These are phyloP conservation scores for Chlamydomonas reinhardtii DNA, from an alignment of 163 green algal genomes.

Conservation along the genomic window DNA sequence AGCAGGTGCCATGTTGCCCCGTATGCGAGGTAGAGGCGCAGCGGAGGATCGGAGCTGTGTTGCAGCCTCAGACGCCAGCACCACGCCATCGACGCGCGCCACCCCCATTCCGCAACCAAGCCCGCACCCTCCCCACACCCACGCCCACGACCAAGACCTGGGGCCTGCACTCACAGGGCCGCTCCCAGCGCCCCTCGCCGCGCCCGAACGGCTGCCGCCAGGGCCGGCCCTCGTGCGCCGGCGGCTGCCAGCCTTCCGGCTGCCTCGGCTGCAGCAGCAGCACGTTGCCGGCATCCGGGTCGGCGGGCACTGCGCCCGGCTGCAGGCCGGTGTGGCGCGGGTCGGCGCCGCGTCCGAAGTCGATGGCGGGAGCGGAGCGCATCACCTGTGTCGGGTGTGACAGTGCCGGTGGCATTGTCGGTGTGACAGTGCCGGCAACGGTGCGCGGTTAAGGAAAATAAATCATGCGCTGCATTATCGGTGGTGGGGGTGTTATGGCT, in stretches of 20 bases:
- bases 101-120: too few species aligned
- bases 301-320: background rate
- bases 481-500: too few species aligned
- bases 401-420: background rate
- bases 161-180: conserved; percentile 33
- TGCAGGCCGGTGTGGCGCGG: background rate
- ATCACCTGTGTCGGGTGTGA: background rate
- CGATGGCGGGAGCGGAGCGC: conserved; percentile 38
- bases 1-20: too few species aligned
- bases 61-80: too few species aligned
- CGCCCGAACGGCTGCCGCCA: conserved; percentile 47
- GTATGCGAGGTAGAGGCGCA: background rate
- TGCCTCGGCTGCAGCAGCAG: conserved; percentile 52
- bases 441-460: background rate
- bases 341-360: conserved; percentile 27
- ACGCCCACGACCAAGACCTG: too few species aligned
- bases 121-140: too few species aligned
- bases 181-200: conserved; percentile 25
- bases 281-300: conserved; percentile 53
- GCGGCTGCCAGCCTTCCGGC: conserved; percentile 37
- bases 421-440: too few species aligned
- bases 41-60: background rate
- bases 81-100: too few species aligned
- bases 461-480: too few species aligned
- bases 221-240: conserved; percentile 4